Conservation (phyloP, 208 protist genomes). For the Acanthamoeba healyi region DNA sequence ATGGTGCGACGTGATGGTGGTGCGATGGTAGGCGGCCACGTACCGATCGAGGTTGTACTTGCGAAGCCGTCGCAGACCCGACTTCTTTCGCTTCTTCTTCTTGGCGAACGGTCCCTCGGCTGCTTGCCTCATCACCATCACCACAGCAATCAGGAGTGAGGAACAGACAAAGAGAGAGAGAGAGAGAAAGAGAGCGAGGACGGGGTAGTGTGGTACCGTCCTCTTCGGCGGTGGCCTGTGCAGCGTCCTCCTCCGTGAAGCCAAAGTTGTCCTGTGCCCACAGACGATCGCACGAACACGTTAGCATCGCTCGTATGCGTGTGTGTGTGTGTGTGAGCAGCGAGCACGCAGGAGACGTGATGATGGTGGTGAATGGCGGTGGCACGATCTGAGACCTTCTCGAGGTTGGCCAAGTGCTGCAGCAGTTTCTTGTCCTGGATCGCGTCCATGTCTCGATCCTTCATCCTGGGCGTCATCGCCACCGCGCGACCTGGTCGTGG, state of each 20-base stretch:
- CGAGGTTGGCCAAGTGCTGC: constrained; percentile 39
- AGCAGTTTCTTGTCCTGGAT: not conserved
- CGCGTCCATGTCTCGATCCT: constrained; percentile 7
- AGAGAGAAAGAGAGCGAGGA: no score
- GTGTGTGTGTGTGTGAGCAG: no score
- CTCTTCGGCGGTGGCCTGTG: not conserved
- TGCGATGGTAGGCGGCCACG: no score
- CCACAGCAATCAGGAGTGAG: no score
- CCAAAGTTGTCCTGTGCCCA: constrained; percentile 67
- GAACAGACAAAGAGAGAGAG: no score
- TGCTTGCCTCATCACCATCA: not conserved
- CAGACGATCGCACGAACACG: no score
- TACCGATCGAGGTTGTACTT: constrained; percentile 55
- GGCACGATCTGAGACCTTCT: no score
- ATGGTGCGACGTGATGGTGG: no score
- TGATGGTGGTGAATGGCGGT: no score
- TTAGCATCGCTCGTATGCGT: no score
- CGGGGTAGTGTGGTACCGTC: not conserved
- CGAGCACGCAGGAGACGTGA: not conserved
- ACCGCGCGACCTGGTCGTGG: not conserved
- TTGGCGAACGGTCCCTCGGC: constrained; percentile 37
- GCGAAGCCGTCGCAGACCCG: not conserved
- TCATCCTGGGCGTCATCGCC: not conserved
- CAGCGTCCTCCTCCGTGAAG: constrained; percentile 60
- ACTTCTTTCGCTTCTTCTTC: constrained; percentile 32